Conservation (phyloP, 805 yeast genomes). For the Kodamaea leandrae region DNA sequence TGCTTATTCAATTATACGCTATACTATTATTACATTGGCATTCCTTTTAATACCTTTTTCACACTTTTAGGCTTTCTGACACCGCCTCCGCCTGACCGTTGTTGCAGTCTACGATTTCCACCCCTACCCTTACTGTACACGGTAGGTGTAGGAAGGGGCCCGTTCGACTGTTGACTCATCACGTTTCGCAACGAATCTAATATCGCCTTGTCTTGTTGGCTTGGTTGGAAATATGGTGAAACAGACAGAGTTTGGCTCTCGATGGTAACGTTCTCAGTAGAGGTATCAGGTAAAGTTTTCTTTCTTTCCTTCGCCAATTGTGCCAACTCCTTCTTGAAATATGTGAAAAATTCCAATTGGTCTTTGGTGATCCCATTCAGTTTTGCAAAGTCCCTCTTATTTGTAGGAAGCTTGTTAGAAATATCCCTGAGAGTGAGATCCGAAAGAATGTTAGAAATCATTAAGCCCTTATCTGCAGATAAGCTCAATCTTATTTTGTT, state of each 20-base stretch:
- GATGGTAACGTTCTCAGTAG: background rate
- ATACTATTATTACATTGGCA: constrained; percentile 9
- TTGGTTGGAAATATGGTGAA: constrained; percentile 8
- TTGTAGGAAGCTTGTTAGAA: constrained; percentile 54
- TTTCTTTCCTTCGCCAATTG: constrained; percentile 33
- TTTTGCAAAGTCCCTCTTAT: constrained; percentile 43
- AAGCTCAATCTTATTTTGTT: constrained; percentile 41
- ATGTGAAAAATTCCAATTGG: constrained; percentile 31
- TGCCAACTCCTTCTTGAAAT: constrained; percentile 38
- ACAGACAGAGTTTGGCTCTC: constrained; percentile 1
- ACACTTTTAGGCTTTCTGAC: background rate
- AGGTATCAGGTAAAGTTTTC: constrained; percentile 10
- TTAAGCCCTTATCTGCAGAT: constrained; percentile 40
- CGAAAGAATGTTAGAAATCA: constrained; percentile 20
- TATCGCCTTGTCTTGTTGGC: constrained; percentile 12
- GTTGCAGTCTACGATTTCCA: constrained; percentile 1
- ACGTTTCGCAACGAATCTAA: constrained; percentile 10
- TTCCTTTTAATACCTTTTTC: constrained; percentile 4
- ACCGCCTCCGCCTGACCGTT: background rate
- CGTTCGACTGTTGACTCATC: constrained; percentile 6
- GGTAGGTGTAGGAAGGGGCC: constrained; percentile 4
- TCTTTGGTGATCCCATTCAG: constrained; percentile 35
- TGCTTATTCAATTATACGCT: no score
- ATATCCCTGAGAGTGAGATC: constrained; percentile 48
- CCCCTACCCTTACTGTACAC: background rate